A percentile compares a stretch with the other conserved stretches of the same genome.
These are phyloP conservation scores for Diospyros lotus DNA, from an alignment of 148 eudicot species.

Conservation along the genomic window DNA sequence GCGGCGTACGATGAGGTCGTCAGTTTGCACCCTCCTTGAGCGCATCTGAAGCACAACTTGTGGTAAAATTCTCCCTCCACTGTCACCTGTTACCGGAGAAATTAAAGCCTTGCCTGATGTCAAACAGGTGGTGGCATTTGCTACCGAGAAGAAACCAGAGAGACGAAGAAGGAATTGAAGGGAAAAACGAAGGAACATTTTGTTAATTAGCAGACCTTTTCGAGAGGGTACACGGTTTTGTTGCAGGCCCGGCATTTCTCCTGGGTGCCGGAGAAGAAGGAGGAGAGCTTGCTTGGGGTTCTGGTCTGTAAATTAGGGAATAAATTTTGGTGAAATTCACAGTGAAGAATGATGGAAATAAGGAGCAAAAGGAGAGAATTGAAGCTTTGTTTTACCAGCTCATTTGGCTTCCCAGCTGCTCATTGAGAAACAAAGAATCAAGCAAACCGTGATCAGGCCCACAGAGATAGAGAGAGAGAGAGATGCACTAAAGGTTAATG, in stretches of 20 bases:
- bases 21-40: constrained; percentile 70
- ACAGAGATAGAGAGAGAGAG: neutral
- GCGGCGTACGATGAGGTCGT: constrained; percentile 75
- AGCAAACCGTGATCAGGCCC: neutral
- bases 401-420: constrained; percentile 42
- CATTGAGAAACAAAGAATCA: neutral
- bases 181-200: neutral
- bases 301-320: constrained; percentile 28
- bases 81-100: constrained; percentile 32
- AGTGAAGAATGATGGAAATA: neutral
- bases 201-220: constrained; percentile 46
- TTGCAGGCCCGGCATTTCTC: constrained; percentile 77
- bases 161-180: neutral
- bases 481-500: neutral
- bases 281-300: constrained; percentile 55
- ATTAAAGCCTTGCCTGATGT: neutral
- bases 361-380: neutral
- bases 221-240: constrained; percentile 84
- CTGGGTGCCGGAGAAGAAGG: constrained; percentile 80
- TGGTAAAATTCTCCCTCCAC: constrained; percentile 83
- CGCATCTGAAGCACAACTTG: constrained; percentile 78
- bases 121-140: neutral
- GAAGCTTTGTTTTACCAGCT: constrained; percentile 27
- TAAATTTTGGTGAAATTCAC: neutral
- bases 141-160: neutral